A percentile compares a stretch with the other conserved stretches of the same genome.
Evolutionary conservation across 2,329 filamentous ascomycete species (phyloP).

Genomic region (Karstenula rhodostoma): DNA sequence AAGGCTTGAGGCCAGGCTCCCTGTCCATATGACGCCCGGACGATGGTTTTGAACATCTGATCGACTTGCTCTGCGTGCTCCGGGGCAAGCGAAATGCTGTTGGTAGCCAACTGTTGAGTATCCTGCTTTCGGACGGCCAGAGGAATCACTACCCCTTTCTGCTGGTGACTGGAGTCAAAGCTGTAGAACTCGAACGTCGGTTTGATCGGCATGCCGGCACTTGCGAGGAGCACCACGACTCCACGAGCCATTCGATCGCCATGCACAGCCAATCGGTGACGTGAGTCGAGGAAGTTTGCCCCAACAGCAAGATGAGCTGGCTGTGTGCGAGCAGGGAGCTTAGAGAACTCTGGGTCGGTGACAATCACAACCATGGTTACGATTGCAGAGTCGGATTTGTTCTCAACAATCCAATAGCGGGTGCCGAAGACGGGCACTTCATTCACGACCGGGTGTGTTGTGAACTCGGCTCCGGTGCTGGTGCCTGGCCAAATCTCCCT

Average conservation of each 20-base stretch:
- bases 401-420: background rate
- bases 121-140: slow-evolving; percentile 1
- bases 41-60: slow-evolving; percentile 11
- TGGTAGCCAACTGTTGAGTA: background rate
- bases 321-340: background rate
- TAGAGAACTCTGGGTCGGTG: background rate
- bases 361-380: background rate
- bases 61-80: slow-evolving; percentile 13
- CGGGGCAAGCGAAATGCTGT: slow-evolving; percentile 11
- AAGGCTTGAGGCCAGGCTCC: background rate
- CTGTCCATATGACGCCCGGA: background rate
- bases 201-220: background rate
- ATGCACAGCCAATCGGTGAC: background rate
- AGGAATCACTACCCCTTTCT: background rate
- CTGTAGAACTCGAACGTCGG: slow-evolving; percentile 21
- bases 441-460: background rate
- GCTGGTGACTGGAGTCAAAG: slow-evolving; percentile 12
- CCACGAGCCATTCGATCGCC: slow-evolving; percentile 2
- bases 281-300: background rate
- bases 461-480: background rate
- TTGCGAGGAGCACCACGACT: slow-evolving; percentile 10
- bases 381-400: background rate
- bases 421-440: background rate
- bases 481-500: background rate
- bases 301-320: background rate